phyloP scores from a whole-genome alignment of 139 green algal species.

The Chlorella sp. region DNA sequence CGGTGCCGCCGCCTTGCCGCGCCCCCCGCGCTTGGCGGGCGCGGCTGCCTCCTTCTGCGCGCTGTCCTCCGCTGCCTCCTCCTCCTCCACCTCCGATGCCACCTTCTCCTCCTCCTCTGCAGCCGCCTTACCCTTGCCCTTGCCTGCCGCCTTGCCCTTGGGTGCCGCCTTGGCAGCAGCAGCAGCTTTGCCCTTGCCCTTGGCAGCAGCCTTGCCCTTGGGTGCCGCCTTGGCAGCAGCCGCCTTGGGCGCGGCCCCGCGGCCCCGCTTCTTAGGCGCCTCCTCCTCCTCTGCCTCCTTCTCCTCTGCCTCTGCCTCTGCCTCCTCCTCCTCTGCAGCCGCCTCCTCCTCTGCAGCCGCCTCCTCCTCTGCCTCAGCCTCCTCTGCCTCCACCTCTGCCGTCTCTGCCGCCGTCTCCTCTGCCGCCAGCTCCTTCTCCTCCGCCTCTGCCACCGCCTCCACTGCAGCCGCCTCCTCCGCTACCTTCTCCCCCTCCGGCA shows the following conservation, averaged over 20 bases:
- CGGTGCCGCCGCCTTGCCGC: not conserved
- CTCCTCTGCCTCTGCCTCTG: not conserved
- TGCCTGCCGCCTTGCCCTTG: constrained; percentile 15
- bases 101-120: not conserved
- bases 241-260: not conserved
- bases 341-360: not conserved
- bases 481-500: not conserved
- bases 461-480: not conserved
- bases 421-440: not conserved
- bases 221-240: not conserved
- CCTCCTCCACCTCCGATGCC: not conserved
- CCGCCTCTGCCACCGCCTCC: not conserved
- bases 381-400: not conserved
- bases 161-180: not conserved
- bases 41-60: not conserved
- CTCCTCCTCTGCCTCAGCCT: not conserved
- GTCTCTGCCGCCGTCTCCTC: not conserved
- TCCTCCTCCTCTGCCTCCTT: not conserved
- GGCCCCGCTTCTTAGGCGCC: not conserved
- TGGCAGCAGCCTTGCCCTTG: not conserved
- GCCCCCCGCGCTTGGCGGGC: not conserved
- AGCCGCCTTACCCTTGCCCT: not conserved
- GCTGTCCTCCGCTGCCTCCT: not conserved
- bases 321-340: not conserved
- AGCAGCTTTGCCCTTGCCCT: not conserved